Conservation (phyloP, 495 filamentous ascomycete genomes). For the Sordaria brevicollis region DNA sequence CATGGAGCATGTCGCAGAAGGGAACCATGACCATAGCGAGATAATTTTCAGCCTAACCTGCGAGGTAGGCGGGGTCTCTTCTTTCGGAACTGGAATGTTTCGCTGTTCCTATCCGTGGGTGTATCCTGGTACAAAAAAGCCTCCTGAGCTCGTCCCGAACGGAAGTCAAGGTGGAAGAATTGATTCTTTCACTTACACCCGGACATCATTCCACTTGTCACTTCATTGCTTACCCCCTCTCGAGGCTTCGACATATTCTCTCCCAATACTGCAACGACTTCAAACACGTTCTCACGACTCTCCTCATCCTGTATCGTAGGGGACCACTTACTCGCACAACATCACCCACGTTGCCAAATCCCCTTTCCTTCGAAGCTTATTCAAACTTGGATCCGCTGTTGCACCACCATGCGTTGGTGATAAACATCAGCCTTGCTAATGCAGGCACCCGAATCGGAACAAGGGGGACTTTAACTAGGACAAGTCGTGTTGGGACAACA, state of each 20-base stretch:
- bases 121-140: not conserved
- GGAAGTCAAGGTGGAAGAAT: not conserved
- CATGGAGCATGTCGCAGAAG: not conserved
- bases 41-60: not conserved
- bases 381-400: not conserved
- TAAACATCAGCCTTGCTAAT: conserved; percentile 12
- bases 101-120: not conserved
- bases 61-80: not conserved
- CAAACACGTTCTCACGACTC: not conserved
- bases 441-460: conserved; percentile 13
- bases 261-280: not conserved
- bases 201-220: not conserved
- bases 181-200: not conserved
- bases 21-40: not conserved
- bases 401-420: not conserved
- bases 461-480: conserved; percentile 5
- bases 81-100: not conserved
- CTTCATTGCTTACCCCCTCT: not conserved
- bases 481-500: not conserved
- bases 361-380: not conserved
- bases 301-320: not conserved
- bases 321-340: not conserved
- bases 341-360: not conserved
- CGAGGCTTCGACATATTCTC: not conserved
- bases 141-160: not conserved